Conservation (phyloP, 306 rosid genomes). For the Cucumis melo region DNA sequence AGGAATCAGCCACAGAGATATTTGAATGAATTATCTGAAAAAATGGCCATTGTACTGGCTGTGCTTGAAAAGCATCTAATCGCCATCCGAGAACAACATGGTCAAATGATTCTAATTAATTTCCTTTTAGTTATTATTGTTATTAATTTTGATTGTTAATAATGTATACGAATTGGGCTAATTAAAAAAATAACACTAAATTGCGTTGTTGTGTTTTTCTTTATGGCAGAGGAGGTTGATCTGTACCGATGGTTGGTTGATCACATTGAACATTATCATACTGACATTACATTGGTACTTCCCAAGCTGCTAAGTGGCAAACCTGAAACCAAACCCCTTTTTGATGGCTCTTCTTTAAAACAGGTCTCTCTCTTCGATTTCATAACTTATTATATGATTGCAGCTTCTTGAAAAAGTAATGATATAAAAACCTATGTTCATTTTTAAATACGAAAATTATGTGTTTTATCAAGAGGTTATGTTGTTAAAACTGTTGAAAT, state of each 20-base stretch:
- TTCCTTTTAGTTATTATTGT: no score
- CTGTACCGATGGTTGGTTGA: slow-evolving; percentile 1
- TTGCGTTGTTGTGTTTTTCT: background rate
- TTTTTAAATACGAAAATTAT: background rate
- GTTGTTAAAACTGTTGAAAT: no score
- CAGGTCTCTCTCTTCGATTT: slow-evolving; percentile 11
- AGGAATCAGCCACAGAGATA: slow-evolving; percentile 2
- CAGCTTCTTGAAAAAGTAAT: background rate
- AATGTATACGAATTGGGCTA: background rate
- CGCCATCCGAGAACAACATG: background rate
- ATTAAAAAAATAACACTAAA: background rate
- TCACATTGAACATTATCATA: slow-evolving; percentile 1
- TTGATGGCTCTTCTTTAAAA: slow-evolving; percentile 36
- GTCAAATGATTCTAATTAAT: background rate
- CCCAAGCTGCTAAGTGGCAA: slow-evolving; percentile 1
- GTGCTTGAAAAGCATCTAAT: background rate
- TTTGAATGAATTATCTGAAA: background rate
- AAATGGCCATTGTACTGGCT: background rate
- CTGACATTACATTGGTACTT: background rate
- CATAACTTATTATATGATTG: background rate
- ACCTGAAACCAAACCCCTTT: slow-evolving; percentile 13
- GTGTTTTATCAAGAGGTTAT: background rate
- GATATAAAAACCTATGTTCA: background rate
- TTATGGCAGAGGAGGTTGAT: background rate
- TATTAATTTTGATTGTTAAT: background rate